Conservation (phyloP, 805 yeast species). For the Candida verbasci region DNA sequence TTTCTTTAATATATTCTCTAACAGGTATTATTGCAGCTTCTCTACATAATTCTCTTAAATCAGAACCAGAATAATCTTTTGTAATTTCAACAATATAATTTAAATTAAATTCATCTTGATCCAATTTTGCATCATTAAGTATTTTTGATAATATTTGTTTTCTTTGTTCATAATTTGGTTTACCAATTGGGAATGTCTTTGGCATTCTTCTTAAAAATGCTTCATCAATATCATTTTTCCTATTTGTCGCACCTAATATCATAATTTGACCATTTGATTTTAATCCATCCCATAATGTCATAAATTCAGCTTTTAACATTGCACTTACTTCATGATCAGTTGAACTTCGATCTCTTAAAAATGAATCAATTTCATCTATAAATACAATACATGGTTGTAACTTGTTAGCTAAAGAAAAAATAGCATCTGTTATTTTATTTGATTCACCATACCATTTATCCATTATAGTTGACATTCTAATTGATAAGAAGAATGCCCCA, state of each 20-base stretch:
- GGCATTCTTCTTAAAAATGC: constrained; percentile 94
- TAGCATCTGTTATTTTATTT: constrained; percentile 88
- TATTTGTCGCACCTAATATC: constrained; percentile 91
- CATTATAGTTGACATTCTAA: constrained; percentile 90
- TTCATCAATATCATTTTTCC: constrained; percentile 85
- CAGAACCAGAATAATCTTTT: constrained; percentile 77
- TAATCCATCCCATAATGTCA: constrained; percentile 97
- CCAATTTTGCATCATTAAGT: constrained; percentile 61
- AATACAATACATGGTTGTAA: constrained; percentile 92
- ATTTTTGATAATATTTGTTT: constrained; percentile 64
- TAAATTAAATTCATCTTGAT: constrained; percentile 51
- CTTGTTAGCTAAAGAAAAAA: constrained; percentile 84
- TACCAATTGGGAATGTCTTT: constrained; percentile 72
- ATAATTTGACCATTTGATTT: constrained; percentile 71
- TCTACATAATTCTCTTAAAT: constrained; percentile 83
- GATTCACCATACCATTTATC: constrained; percentile 98
- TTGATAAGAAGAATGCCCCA: constrained; percentile 85
- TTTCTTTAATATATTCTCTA: constrained; percentile 71
- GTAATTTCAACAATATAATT: constrained; percentile 59
- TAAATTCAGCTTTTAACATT: constrained; percentile 90
- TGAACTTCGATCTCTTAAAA: constrained; percentile 77
- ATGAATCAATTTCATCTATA: constrained; percentile 95
- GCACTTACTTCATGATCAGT: constrained; percentile 95
- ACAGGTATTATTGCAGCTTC: constrained; percentile 91
- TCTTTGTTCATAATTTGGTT: constrained; percentile 70